Evolutionary conservation across 192 early-diverging fungal species (phyloP).

Genomic region (Coemansia sp.): DNA sequence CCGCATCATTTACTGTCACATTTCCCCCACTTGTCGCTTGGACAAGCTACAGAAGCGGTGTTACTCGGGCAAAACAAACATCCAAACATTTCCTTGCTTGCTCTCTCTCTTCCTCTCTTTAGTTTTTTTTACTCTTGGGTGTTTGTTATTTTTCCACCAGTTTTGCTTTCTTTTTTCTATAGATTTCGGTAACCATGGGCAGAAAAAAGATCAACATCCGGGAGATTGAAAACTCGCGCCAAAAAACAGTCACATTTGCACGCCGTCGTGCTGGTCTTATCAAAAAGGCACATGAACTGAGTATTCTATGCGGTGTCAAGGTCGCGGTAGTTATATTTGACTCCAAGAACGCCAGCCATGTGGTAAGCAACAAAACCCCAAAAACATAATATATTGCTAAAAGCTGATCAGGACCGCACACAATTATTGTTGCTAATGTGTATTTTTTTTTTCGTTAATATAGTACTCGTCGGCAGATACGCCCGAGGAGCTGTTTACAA

Average conservation of each 20-base stretch:
- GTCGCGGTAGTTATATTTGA: slow-evolving; percentile 54
- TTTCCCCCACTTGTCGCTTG: too few species aligned
- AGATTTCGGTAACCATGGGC: slow-evolving; percentile 26
- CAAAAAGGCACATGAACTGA: slow-evolving; percentile 56
- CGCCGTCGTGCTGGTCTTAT: slow-evolving; percentile 52
- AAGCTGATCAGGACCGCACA: too few species aligned
- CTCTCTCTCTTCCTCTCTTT: too few species aligned
- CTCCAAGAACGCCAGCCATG: slow-evolving; percentile 52
- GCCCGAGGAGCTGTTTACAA: slow-evolving; percentile 40
- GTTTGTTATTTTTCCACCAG: too few species aligned
- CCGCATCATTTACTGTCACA: too few species aligned
- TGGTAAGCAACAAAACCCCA: slow-evolving; percentile 15
- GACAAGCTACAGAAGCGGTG: too few species aligned
- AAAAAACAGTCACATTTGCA: slow-evolving; percentile 52
- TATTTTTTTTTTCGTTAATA: too few species aligned
- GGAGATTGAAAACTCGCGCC: slow-evolving; percentile 53
- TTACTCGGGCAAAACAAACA: too few species aligned
- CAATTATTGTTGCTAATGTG: neutral
- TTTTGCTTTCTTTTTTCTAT: neutral
- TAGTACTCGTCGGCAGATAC: slow-evolving; percentile 44
- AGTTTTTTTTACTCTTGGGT: too few species aligned
- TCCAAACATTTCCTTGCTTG: too few species aligned
- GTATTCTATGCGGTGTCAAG: slow-evolving; percentile 51
- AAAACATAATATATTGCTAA: neutral
- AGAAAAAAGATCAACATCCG: slow-evolving; percentile 55